phyloP scores from a whole-genome alignment of 257 asterid genomes.

The Solanum chaucha region DNA sequence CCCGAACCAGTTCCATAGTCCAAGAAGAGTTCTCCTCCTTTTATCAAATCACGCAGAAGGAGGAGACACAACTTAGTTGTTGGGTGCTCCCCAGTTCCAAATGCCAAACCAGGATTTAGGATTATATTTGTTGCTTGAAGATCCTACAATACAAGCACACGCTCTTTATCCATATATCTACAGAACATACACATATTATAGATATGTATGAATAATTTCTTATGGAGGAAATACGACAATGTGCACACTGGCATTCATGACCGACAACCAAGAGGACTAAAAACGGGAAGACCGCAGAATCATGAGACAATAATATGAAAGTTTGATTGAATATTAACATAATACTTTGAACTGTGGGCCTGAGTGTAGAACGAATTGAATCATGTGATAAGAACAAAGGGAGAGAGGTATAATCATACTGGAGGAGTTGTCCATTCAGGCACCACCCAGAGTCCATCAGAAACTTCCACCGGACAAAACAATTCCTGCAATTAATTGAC shows the following conservation, averaged over 20 bases:
- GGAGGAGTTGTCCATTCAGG: constrained; percentile 86
- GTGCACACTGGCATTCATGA: background rate
- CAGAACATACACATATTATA: background rate
- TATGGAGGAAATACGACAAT: background rate
- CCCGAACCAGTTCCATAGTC: constrained; percentile 98
- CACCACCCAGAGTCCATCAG: constrained; percentile 80
- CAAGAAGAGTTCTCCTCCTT: constrained; percentile 78
- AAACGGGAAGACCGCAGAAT: background rate
- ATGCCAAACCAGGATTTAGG: constrained; percentile 89
- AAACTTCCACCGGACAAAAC: constrained; percentile 66
- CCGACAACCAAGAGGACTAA: background rate
- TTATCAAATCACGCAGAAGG: constrained; percentile 48
- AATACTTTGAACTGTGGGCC: background rate
- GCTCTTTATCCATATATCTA: background rate
- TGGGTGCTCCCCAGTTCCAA: constrained; percentile 96
- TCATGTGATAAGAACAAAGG: background rate
- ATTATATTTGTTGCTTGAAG: constrained; percentile 62
- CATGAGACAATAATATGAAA: background rate
- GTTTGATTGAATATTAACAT: background rate
- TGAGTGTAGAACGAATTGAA: background rate
- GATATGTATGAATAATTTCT: background rate
- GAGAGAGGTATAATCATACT: constrained; percentile 36
- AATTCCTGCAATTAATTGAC: constrained; percentile 51
- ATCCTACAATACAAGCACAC: constrained; percentile 34
- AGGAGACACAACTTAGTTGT: constrained; percentile 80